Evolutionary conservation across 2,329 filamentous ascomycete species (phyloP).

Genomic region (Myriosclerotinia scirpicola): DNA sequence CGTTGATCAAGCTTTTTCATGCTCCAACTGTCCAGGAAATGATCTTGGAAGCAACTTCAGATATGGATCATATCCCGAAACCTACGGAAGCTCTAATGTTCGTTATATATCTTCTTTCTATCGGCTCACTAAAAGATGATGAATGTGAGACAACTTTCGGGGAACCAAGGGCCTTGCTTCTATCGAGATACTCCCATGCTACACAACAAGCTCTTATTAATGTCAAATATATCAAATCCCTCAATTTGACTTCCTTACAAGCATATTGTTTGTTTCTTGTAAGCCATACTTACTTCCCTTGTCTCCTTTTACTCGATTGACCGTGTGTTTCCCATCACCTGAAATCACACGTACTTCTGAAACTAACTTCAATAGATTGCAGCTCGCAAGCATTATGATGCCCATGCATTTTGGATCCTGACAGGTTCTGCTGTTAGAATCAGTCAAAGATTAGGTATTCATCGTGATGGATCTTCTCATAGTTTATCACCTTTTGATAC

Average conservation of each 20-base stretch:
- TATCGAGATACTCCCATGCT: conserved; percentile 56
- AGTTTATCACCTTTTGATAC: conserved; percentile 53
- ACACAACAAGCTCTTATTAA: conserved; percentile 67
- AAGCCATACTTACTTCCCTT: conserved; percentile 36
- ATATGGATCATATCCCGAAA: conserved; percentile 47
- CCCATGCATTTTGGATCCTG: conserved; percentile 51
- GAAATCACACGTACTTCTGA: background rate
- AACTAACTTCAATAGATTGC: conserved; percentile 32
- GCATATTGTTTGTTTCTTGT: conserved; percentile 68
- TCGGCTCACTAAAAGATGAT: conserved; percentile 58
- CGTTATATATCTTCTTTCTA: conserved; percentile 60
- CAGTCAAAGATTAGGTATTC: conserved; percentile 51
- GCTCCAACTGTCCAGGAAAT: conserved; percentile 63
- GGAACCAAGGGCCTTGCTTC: conserved; percentile 52
- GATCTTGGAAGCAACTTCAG: conserved; percentile 60
- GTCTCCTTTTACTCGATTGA: background rate
- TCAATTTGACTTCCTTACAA: conserved; percentile 65
- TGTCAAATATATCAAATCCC: conserved; percentile 63
- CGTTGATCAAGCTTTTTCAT: conserved; percentile 67
- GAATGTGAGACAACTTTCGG: conserved; percentile 55
- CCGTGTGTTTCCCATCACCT: background rate
- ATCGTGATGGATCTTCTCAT: conserved; percentile 45
- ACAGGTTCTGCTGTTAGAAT: conserved; percentile 50
- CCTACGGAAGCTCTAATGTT: conserved; percentile 70
- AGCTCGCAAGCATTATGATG: conserved; percentile 43